Conservation (phyloP, 257 asterid species). For the Solanum chiquidenum region DNA sequence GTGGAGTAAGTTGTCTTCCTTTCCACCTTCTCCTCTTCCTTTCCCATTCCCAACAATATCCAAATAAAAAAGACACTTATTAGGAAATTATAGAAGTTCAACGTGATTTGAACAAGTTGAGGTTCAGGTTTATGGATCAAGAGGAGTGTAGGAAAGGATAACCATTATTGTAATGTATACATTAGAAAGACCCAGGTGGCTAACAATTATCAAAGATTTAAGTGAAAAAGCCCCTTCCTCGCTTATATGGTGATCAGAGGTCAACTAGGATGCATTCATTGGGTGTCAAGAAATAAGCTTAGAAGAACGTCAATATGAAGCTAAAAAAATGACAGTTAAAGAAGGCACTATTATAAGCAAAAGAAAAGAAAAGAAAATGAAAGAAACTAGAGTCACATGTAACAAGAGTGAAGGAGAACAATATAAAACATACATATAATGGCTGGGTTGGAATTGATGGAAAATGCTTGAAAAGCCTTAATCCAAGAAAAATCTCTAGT, state of each 20-base stretch:
- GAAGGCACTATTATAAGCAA: background rate
- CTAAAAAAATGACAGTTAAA: background rate
- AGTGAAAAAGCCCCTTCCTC: background rate
- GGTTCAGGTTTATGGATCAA: background rate
- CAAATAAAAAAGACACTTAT: background rate
- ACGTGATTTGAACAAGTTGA: background rate
- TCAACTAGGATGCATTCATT: background rate
- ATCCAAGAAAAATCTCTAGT: constrained; percentile 86
- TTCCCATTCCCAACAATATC: background rate
- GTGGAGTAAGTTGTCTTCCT: background rate
- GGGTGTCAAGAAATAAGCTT: background rate
- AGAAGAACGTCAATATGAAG: background rate
- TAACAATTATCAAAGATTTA: background rate
- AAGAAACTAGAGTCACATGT: background rate
- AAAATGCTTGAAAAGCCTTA: constrained; percentile 84
- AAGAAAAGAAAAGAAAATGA: background rate
- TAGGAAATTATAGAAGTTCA: background rate
- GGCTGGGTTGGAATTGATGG: constrained; percentile 73
- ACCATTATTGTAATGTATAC: background rate
- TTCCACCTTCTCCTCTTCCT: background rate
- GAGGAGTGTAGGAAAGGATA: background rate
- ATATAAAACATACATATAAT: constrained; percentile 53
- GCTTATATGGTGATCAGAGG: background rate
- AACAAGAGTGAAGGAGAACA: constrained; percentile 2
- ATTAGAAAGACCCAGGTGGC: background rate